These are phyloP conservation scores for Apiospora arundinis DNA, from an alignment of 2,329 filamentous ascomycete species.

Conservation along the genomic window DNA sequence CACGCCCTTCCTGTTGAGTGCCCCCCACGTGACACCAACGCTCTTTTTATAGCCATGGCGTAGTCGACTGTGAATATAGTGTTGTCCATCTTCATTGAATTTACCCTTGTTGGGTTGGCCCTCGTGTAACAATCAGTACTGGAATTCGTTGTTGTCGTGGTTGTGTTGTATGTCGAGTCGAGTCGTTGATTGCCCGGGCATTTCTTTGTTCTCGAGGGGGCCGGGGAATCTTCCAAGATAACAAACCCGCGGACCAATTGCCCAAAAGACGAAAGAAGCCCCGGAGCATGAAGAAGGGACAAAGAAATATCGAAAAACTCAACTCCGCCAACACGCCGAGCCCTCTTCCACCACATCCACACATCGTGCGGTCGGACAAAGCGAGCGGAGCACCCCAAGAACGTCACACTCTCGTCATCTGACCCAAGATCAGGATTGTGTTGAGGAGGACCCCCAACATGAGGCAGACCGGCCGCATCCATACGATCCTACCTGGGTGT, in stretches of 20 bases:
- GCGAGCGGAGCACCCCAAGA: neutral
- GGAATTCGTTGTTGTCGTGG: neutral
- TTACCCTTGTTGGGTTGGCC: neutral
- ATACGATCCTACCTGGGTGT: neutral
- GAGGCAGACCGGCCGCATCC: neutral
- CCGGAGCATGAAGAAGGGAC: neutral
- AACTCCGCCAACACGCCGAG: neutral
- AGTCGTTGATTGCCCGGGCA: neutral
- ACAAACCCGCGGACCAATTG: neutral
- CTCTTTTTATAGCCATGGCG: conserved; percentile 3
- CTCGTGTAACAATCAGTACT: neutral
- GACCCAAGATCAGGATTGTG: conserved; percentile 5
- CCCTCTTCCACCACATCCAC: no score
- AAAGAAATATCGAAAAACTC: neutral
- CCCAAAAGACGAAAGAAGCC: neutral
- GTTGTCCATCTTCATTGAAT: neutral
- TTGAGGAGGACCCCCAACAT: neutral
- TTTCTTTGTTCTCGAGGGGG: neutral
- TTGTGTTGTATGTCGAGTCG: neutral
- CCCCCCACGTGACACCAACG: neutral
- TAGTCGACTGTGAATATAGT: neutral
- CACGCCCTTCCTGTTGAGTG: neutral
- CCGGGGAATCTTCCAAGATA: neutral
- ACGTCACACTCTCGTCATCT: conserved; percentile 15
- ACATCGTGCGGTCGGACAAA: conserved; percentile 1